Percentiles rank a stretch among this genome's conserved stretches.
Conservation (phyloP, 2,329 filamentous ascomycete genomes). For the Paecilomyces formosus region DNA sequence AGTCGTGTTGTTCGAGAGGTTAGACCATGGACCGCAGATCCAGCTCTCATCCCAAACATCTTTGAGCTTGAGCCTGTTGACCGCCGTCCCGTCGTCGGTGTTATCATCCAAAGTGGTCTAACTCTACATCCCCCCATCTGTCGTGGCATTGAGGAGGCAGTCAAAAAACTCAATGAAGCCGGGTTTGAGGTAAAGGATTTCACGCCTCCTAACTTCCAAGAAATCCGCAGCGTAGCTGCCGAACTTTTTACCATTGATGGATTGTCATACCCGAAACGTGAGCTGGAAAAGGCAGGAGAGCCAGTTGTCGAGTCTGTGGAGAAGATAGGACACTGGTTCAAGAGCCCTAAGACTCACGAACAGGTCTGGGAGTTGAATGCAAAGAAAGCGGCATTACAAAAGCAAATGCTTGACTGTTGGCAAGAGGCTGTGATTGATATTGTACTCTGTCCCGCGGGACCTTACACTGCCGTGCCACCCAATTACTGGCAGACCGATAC, state of each 20-base stretch:
- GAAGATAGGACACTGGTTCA: constrained; percentile 27
- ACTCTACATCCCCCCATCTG: not conserved
- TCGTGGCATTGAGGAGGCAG: constrained; percentile 6
- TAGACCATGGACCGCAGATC: constrained; percentile 13
- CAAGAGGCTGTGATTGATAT: constrained; percentile 22
- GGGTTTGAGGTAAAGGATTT: constrained; percentile 19
- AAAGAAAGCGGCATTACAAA: constrained; percentile 22
- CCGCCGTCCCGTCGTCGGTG: not conserved
- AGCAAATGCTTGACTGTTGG: constrained; percentile 30
- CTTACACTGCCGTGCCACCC: constrained; percentile 10
- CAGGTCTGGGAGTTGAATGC: constrained; percentile 27
- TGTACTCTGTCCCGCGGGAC: constrained; percentile 10
- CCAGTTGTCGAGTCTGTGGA: constrained; percentile 24
- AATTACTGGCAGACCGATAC: constrained; percentile 26
- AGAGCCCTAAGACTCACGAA: constrained; percentile 24
- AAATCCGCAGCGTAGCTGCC: constrained; percentile 21
- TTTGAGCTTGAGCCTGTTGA: not conserved
- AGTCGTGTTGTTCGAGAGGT: constrained; percentile 12
- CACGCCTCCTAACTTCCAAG: constrained; percentile 21
- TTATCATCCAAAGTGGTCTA: not conserved
- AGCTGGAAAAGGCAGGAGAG: constrained; percentile 23
- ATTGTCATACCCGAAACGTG: constrained; percentile 25
- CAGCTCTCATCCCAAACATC: constrained; percentile 1
- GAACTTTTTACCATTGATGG: constrained; percentile 29
- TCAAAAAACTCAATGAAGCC: not conserved